Percentiles rank a stretch among this genome's conserved stretches.
Conservation (phyloP, 805 yeast genomes). For the Grigorovia yakushimaensis region DNA sequence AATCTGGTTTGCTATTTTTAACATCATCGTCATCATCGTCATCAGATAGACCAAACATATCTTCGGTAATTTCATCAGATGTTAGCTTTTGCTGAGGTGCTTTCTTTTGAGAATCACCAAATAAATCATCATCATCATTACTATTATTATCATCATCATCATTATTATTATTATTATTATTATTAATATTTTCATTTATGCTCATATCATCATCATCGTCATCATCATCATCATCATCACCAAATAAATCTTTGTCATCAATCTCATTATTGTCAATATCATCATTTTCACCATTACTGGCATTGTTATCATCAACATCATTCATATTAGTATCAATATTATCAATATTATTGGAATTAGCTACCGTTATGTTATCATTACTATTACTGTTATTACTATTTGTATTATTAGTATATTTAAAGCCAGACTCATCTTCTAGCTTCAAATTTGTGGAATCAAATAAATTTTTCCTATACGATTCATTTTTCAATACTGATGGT, state of each 20-base stretch:
- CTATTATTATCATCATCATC: conserved; percentile 22
- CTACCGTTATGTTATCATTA: not conserved
- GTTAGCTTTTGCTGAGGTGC: conserved; percentile 3
- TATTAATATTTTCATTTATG: not conserved
- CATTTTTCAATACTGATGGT: not conserved
- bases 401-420: not conserved
- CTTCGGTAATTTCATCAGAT: conserved; percentile 25
- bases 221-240: conserved; percentile 28
- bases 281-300: not conserved
- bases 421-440: not conserved
- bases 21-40: conserved; percentile 18
- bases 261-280: no score
- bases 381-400: not conserved
- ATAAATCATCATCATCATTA: conserved; percentile 26
- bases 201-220: conserved; percentile 22
- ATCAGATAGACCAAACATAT: conserved; percentile 26
- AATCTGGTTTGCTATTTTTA: not conserved
- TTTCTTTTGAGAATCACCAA: conserved; percentile 24
- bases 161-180: conserved; percentile 27
- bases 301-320: not conserved
- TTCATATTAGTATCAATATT: not conserved
- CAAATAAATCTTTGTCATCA: conserved; percentile 25
- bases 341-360: not conserved
- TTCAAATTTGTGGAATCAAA: not conserved
- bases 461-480: not conserved